These are phyloP conservation scores for Somion occarium DNA, from an alignment of 1,284 basidiomycete species.

Conservation along the genomic window DNA sequence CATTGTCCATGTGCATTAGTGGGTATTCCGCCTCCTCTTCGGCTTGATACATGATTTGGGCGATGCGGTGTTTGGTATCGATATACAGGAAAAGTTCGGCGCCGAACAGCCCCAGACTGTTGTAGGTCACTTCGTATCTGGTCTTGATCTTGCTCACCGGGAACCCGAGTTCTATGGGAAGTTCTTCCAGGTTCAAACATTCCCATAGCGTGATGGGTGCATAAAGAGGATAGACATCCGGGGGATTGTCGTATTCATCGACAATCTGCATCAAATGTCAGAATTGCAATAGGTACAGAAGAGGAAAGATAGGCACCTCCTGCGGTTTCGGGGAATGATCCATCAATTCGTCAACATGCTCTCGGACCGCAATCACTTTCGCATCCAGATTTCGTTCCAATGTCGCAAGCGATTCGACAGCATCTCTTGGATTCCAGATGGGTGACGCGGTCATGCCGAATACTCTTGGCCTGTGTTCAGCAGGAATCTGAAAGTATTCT, in stretches of 20 bases:
- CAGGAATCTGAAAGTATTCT: slow-evolving; percentile 59
- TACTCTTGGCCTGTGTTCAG: slow-evolving; percentile 60
- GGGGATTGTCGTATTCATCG: slow-evolving; percentile 49
- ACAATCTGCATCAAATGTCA: slow-evolving; percentile 42
- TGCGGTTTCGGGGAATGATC: slow-evolving; percentile 56
- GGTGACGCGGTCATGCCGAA: slow-evolving; percentile 89
- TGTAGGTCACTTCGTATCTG: slow-evolving; percentile 55
- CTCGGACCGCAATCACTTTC: slow-evolving; percentile 67
- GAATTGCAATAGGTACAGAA: not conserved
- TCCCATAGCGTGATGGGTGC: slow-evolving; percentile 50
- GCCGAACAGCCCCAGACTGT: slow-evolving; percentile 47
- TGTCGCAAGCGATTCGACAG: slow-evolving; percentile 49
- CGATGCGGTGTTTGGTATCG: slow-evolving; percentile 49
- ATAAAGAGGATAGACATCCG: slow-evolving; percentile 44
- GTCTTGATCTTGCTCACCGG: slow-evolving; percentile 52
- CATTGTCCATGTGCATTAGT: slow-evolving; percentile 2
- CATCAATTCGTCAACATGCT: slow-evolving; percentile 59
- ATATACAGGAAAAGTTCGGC: slow-evolving; percentile 58
- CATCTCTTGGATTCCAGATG: slow-evolving; percentile 70
- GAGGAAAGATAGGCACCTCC: slow-evolving; percentile 43
- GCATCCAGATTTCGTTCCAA: slow-evolving; percentile 71
- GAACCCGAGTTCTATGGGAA: slow-evolving; percentile 38
- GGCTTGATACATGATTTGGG: slow-evolving; percentile 31
- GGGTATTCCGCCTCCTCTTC: slow-evolving; percentile 20
- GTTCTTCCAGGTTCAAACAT: slow-evolving; percentile 44